Percentiles rank a stretch among this genome's conserved stretches.
phyloP scores from a whole-genome alignment of 805 yeast species.

The Kurtzmaniella cleridarum region DNA sequence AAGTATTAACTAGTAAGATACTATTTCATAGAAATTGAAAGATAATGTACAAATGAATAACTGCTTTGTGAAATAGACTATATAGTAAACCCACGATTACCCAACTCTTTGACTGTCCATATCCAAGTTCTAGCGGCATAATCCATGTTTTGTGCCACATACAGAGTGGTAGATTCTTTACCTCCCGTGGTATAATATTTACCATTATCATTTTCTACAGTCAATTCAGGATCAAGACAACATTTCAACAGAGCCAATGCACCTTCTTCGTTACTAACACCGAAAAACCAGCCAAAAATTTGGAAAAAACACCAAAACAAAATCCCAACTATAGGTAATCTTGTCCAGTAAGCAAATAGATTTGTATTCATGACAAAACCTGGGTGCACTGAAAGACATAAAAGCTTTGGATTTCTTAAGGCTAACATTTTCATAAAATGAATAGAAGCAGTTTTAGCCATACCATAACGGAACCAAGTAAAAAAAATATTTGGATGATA shows the following conservation, averaged over 20 bases:
- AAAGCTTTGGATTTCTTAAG: slow-evolving; percentile 57
- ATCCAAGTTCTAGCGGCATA: slow-evolving; percentile 71
- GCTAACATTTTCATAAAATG: slow-evolving; percentile 66
- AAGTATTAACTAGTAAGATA: not conserved
- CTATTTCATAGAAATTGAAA: not conserved
- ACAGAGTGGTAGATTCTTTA: slow-evolving; percentile 48
- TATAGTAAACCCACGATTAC: slow-evolving; percentile 38
- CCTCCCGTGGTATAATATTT: slow-evolving; percentile 64
- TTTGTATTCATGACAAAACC: slow-evolving; percentile 84
- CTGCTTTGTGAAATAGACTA: slow-evolving; percentile 3
- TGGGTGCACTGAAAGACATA: slow-evolving; percentile 69
- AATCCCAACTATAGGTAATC: slow-evolving; percentile 72
- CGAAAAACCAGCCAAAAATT: slow-evolving; percentile 61
- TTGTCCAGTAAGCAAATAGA: slow-evolving; percentile 69
- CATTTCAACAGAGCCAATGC: slow-evolving; percentile 59
- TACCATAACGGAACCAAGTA: slow-evolving; percentile 73
- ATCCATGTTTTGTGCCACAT: slow-evolving; percentile 49
- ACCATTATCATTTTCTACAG: slow-evolving; percentile 57
- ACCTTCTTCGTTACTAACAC: slow-evolving; percentile 70
- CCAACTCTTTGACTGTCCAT: slow-evolving; percentile 64
- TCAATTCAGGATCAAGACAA: slow-evolving; percentile 48
- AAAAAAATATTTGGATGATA: slow-evolving; percentile 61
- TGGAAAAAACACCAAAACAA: slow-evolving; percentile 69
- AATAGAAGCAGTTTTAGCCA: slow-evolving; percentile 73
- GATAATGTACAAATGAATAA: not conserved